Base-by-base conservation (phyloP, 805 yeast genomes). In the Yamadazyma ubonensis region DNA sequence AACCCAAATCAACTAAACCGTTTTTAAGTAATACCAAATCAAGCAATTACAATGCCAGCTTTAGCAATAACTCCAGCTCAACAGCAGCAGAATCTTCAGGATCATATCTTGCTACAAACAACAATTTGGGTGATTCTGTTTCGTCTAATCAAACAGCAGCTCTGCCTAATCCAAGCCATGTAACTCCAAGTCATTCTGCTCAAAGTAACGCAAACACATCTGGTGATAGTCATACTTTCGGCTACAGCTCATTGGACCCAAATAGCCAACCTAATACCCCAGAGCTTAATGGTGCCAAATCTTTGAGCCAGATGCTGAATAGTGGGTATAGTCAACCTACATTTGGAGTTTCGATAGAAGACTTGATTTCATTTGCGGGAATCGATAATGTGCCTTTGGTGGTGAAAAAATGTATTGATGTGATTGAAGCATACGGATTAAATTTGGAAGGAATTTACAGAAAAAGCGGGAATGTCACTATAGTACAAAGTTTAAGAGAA, bases 301-400 rank as follows among this genome's bases (percentile, higher is more conserved):
- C 65, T 1, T 46, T 63, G n/a, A 46, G 37, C 17, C 40, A 46
- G 19, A 15, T 28, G 11, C 28, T 33, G 23, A 29, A 22, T 21
- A 14, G 20, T 17, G 20, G 26, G 6, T 35, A 15, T 33, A 29
- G 21, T 33, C 71, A 67, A 39, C 71, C 73, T 0, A 80, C 95
- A 0, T 93, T 87, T 63, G 97, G 96, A 0, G 79, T 83, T 0
- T 83, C 95, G 1, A 71, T 93, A n/a, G 95, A 84, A 43, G 78
- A 72, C 7, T 65, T 87, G 31, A 79, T 89, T 14, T 83, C 81
- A 45, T 80, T 75, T 50, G 96, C 95, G 46, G 75, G 74, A 5
- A 91, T 89, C 39, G 96, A 87, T 49, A 83, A 86, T 60, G 96
- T 93, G 4, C 99, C 99, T 1, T 74, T 84, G 12, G 77, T 93